Evolutionary conservation across 2,329 filamentous ascomycete genomes (phyloP).

Genomic region (Aspergillus eucalypticola): DNA sequence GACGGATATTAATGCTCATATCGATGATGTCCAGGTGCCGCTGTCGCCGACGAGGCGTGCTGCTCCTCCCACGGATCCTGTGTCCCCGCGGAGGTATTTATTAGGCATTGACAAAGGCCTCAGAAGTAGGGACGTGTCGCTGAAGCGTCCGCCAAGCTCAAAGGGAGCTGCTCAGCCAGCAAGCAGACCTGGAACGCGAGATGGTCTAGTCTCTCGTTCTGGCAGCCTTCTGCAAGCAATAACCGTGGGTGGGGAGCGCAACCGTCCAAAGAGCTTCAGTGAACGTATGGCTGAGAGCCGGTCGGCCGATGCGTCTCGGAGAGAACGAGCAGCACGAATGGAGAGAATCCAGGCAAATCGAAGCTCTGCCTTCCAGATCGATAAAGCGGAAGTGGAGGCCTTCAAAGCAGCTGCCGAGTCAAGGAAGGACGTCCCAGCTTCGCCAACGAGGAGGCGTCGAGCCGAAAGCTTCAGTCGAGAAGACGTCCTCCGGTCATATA

Average conservation of each 20-base stretch:
- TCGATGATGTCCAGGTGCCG: slow-evolving; percentile 67
- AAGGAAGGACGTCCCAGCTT: slow-evolving; percentile 37
- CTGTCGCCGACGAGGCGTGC: slow-evolving; percentile 65
- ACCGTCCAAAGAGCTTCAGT: slow-evolving; percentile 67
- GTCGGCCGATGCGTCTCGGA: slow-evolving; percentile 39
- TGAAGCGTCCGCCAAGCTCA: slow-evolving; percentile 65
- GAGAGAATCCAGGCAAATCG: slow-evolving; percentile 42
- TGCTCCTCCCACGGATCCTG: slow-evolving; percentile 54
- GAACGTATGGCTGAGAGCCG: slow-evolving; percentile 76
- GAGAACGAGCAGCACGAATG: slow-evolving; percentile 40
- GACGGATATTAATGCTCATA: slow-evolving; percentile 18
- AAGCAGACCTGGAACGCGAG: slow-evolving; percentile 32
- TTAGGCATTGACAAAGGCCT: slow-evolving; percentile 89
- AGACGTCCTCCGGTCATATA: slow-evolving; percentile 53
- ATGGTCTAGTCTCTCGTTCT: slow-evolving; percentile 27
- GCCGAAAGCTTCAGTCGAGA: slow-evolving; percentile 63
- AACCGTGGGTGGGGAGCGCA: slow-evolving; percentile 23
- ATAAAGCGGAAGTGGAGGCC: slow-evolving; percentile 46
- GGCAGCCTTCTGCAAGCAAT: slow-evolving; percentile 20
- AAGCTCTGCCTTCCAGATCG: slow-evolving; percentile 46
- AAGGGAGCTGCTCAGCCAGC: slow-evolving; percentile 31
- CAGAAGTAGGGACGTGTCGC: slow-evolving; percentile 75
- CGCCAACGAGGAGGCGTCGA: slow-evolving; percentile 50
- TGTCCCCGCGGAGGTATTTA: slow-evolving; percentile 75
- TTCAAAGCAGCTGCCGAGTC: slow-evolving; percentile 43